Evolutionary conservation across 2,329 filamentous ascomycete genomes (phyloP), one percentile per base, ranked within the genome.

Genomic region (Colletotrichum sp.): DNA sequence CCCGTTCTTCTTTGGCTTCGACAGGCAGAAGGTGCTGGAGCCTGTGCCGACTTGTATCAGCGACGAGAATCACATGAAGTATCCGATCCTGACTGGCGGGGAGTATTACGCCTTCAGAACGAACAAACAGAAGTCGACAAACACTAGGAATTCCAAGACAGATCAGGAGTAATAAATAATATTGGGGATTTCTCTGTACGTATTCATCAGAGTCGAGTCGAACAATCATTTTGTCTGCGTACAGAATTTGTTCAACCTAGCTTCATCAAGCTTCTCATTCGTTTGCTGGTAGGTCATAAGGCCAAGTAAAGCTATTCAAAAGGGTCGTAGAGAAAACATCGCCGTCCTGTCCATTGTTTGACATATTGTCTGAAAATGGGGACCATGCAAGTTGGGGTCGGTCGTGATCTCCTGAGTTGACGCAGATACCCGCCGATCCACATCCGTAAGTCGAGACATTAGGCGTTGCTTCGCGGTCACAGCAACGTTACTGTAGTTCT

Each of bases 1-100:
- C 66, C 83, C 84, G 0, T 86, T 86, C 74, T 87, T 85, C 78
- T 83, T 81, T 38, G 79, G 80, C 11, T 67, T 67, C 5, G 65
- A 67, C 21, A 69, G 76, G 36, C 31, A 47, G 12, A 79, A 79
- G 57, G 63, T 77, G 7, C 66, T 83, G 18, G 78, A 81, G 61
- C 78, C 81, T 2, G 76, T 83, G 5, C 77, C 81, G 3, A 81
- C 80, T 4, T 83, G 82, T 47, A 72, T 83, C 6, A 78, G 77
- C 54, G 77, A 76, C n/a, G 70, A 70, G 1, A 82, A 81, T 61
- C 81, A 79, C 18, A 80, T 80, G 74, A 83, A 82, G 72, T 83
- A 83, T 65, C 80, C 80, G 0, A 61, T 80, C 9, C 80, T 83
- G 77, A 83, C 79, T 5, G 79, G 78, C 4, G 82, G 80, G 2